A percentile compares a stretch with the other conserved stretches of the same genome.
These are phyloP conservation scores for Parsonsia alboflavescens DNA, from an alignment of 257 asterid species.

Conservation along the genomic window DNA sequence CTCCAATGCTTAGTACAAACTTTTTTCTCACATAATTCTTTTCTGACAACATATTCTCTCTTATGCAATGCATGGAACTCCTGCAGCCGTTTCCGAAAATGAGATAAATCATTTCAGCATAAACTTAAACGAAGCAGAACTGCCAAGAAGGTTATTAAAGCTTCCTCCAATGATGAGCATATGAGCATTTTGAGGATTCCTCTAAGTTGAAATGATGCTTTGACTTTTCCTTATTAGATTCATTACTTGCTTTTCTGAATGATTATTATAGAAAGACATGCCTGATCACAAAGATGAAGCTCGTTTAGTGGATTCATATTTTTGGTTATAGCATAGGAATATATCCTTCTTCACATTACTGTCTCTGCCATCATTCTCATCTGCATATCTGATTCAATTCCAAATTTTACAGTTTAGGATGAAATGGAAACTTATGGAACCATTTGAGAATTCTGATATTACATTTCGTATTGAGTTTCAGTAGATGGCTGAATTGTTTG, in stretches of 20 bases:
- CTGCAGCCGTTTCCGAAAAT: conserved; percentile 56
- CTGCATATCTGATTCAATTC: background rate
- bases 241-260: background rate
- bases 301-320: background rate
- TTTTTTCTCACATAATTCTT: background rate
- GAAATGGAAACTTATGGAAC: background rate
- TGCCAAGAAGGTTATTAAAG: conserved; percentile 48
- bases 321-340: background rate
- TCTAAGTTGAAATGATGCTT: conserved; percentile 43
- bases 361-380: background rate
- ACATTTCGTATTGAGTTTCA: background rate
- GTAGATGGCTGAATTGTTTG: background rate
- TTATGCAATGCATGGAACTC: conserved; percentile 19
- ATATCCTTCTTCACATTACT: background rate
- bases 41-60: background rate
- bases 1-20: background rate
- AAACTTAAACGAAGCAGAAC: conserved; percentile 41
- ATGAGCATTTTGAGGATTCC: conserved; percentile 53
- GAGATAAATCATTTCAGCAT: conserved; percentile 51
- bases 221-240: conserved; percentile 4
- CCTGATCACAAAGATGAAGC: background rate
- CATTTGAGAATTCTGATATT: background rate
- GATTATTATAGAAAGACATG: background rate
- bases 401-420: background rate
- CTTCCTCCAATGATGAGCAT: conserved; percentile 64